Evolutionary conservation across 371 early-diverging fungal genomes (phyloP), one percentile per base, ranked within the genome.

Genomic region (Mucor sp.): DNA sequence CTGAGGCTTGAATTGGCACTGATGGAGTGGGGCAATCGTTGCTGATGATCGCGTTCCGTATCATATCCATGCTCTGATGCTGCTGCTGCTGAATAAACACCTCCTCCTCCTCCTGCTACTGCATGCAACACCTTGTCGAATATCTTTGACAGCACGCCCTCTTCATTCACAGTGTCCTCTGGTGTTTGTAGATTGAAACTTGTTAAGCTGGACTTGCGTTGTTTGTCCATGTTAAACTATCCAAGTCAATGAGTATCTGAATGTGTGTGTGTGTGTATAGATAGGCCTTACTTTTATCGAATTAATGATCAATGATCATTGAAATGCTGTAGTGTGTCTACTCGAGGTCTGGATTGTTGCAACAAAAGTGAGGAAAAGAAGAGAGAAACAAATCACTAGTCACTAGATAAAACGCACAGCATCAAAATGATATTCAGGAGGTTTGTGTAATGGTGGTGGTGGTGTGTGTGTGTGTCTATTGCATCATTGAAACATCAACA

Each of bases 61-160:
- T 14, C 44, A 58, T 37, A 1, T 5, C 17, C 41, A 41, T 41
- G 27, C 1, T 53, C 12, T 53, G n/a, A n/a, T n/a, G 27, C 14
- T 25, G 5, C 14, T 12, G 21, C 6, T 9, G 12, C 0, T 12
- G 37, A 12, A 35, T 35, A 12, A 12, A 11, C 37, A 1, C 37
- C 33, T 6, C 33, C 33, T 33, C 33, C 37, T 30, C 19, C 68
- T 23, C 78, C 82, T 19, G 77, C 75, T 60, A 83, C 84, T 0
- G 86, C 85, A 57, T 74, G 76, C 27, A 78, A 79, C 30, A 89
- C 86, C 25, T 82, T 81, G 21, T 80, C 83, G 58, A 87, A 81
- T 57, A 89, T 69, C 57, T 87, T 88, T 53, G 87, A 82, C 23
- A 89, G 71, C 6, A 83, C 85, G 35, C 77, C 76, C 41, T 73